Conservation (phyloP, 495 filamentous ascomycete species). For the Neurospora sp. region DNA sequence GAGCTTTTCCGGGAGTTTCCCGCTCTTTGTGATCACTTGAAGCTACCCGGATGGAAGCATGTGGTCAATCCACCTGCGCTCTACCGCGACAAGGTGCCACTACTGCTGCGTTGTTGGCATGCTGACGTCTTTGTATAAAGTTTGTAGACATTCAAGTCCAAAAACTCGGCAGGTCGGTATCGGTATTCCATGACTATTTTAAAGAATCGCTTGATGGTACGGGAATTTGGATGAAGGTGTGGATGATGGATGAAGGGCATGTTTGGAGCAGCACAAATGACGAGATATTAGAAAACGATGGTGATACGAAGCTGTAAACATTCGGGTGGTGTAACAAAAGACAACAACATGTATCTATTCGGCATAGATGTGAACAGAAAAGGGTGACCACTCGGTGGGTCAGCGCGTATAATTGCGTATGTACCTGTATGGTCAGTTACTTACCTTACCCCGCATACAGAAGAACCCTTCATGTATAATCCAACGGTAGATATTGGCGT, state of each 20-base stretch:
- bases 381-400: not conserved
- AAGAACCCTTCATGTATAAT: not conserved
- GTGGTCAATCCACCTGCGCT: not conserved
- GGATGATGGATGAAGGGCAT: not conserved
- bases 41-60: not conserved
- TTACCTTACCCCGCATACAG: not conserved
- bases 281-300: not conserved
- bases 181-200: too few relatives aligned
- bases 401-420: not conserved
- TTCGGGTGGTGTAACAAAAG: not conserved
- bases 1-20: not conserved
- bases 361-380: not conserved
- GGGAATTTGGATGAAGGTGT: not conserved
- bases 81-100: too few relatives aligned
- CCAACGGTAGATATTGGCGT: not conserved
- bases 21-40: not conserved
- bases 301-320: not conserved
- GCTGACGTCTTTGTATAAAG: not conserved
- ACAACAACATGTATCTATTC: not conserved
- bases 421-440: not conserved
- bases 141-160: not conserved
- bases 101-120: too few relatives aligned
- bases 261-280: not conserved
- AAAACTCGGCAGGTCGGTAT: not conserved
- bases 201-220: not conserved